phyloP scores from a whole-genome alignment of 2,329 filamentous ascomycete species.

The Pseudophaeomoniella oleicola region DNA sequence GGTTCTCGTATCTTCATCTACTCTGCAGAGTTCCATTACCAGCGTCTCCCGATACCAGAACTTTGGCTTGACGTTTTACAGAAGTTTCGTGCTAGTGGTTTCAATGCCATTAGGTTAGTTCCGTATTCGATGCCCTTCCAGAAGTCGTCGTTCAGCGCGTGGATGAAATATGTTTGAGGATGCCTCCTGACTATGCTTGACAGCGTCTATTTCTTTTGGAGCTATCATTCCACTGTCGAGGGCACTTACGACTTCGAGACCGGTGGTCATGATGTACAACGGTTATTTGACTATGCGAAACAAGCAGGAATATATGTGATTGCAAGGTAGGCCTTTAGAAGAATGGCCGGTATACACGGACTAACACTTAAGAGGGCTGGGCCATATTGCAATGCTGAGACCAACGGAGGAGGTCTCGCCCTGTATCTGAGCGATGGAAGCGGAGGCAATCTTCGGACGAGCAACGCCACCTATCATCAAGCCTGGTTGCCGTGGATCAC shows the following conservation, averaged over 20 bases:
- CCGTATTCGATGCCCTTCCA: too few relatives aligned
- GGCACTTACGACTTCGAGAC: slow-evolving; percentile 35
- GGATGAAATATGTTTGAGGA: too few relatives aligned
- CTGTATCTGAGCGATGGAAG: slow-evolving; percentile 33
- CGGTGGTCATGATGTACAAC: slow-evolving; percentile 35
- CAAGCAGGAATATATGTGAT: slow-evolving; percentile 38
- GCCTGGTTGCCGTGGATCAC: slow-evolving; percentile 34
- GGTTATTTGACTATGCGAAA: slow-evolving; percentile 36
- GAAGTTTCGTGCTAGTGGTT: slow-evolving; percentile 37
- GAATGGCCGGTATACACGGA: too few relatives aligned
- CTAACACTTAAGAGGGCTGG: too few relatives aligned
- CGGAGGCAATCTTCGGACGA: slow-evolving; percentile 27
- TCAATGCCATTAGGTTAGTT: slow-evolving; percentile 32
- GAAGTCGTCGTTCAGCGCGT: too few relatives aligned
- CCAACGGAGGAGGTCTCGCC: slow-evolving; percentile 31
- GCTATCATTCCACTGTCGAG: slow-evolving; percentile 23
- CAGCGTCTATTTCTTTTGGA: slow-evolving; percentile 18
- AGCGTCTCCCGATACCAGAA: slow-evolving; percentile 38
- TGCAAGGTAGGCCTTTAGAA: too few relatives aligned
- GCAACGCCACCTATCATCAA: slow-evolving; percentile 27
- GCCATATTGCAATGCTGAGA: slow-evolving; percentile 38
- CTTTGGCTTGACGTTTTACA: slow-evolving; percentile 41
- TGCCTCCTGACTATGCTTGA: neutral
- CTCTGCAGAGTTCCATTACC: slow-evolving; percentile 39
- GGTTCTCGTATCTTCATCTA: slow-evolving; percentile 34